Evolutionary conservation across 352 stramenopile genomes (phyloP).

Genomic region (Aphanomyces invadans): DNA sequence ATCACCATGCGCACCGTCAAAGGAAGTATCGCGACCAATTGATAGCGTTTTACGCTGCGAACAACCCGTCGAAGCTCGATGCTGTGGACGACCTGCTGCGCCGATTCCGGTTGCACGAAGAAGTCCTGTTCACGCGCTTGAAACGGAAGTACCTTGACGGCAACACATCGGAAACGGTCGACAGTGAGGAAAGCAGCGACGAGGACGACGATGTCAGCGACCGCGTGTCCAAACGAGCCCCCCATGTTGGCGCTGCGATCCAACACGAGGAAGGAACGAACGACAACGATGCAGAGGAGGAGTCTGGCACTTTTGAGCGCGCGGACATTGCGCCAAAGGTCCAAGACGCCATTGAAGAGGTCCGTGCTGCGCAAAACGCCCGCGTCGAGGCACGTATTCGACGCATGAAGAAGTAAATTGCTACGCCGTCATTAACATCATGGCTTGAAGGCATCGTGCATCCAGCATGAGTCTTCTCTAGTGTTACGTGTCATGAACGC

Average conservation of each 20-base stretch:
- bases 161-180: constrained; percentile 2
- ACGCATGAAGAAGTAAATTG: not conserved
- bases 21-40: constrained; percentile 39
- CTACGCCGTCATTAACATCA: not conserved
- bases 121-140: constrained; percentile 63
- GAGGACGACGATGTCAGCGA: constrained; percentile 1
- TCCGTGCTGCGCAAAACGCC: constrained; percentile 6
- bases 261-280: constrained; percentile 7
- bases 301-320: not conserved
- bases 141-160: constrained; percentile 61
- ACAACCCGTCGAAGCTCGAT: constrained; percentile 61
- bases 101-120: constrained; percentile 72
- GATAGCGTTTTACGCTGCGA: constrained; percentile 57
- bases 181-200: constrained; percentile 5
- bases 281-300: not conserved
- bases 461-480: too few relatives aligned
- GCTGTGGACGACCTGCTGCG: constrained; percentile 54
- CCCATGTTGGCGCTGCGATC: not conserved
- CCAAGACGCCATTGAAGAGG: constrained; percentile 10
- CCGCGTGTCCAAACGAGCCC: not conserved
- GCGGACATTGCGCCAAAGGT: constrained; percentile 10
- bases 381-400: constrained; percentile 22
- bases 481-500: too few relatives aligned
- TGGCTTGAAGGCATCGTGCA: too few relatives aligned
- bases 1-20: not conserved